A percentile compares a stretch with the other conserved stretches of the same genome.
Conservation (phyloP, 1,139 yeast species). For the Taphrina sp. region DNA sequence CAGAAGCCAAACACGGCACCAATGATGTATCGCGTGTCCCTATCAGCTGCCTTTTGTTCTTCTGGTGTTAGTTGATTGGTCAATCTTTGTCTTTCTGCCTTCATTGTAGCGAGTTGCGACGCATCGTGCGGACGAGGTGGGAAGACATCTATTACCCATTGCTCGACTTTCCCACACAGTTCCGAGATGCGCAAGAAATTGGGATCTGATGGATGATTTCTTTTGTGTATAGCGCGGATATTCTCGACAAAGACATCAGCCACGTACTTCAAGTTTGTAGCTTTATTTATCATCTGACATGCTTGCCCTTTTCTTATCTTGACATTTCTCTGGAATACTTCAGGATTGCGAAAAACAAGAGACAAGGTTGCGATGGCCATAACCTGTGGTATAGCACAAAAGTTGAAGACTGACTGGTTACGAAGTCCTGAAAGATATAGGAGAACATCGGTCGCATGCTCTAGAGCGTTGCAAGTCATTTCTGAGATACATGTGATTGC, state of each 20-base stretch:
- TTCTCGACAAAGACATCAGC: slow-evolving; percentile 71
- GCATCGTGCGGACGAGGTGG: slow-evolving; percentile 36
- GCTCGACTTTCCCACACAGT: slow-evolving; percentile 74
- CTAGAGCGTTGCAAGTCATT: slow-evolving; percentile 73
- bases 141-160: slow-evolving; percentile 39
- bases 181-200: slow-evolving; percentile 81
- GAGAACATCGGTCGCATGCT: slow-evolving; percentile 74
- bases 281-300: slow-evolving; percentile 60
- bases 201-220: slow-evolving; percentile 77
- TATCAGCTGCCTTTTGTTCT: slow-evolving; percentile 21
- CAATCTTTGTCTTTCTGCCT: slow-evolving; percentile 28
- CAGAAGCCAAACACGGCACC: slow-evolving; percentile 40
- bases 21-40: slow-evolving; percentile 37
- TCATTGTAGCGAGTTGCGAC: slow-evolving; percentile 30
- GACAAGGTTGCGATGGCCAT: slow-evolving; percentile 97
- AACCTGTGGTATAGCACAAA: slow-evolving; percentile 97
- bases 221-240: slow-evolving; percentile 71
- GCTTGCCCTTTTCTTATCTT: slow-evolving; percentile 94
- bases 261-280: slow-evolving; percentile 75
- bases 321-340: slow-evolving; percentile 66
- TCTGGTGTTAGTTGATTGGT: slow-evolving; percentile 6
- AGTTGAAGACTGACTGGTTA: slow-evolving; percentile 81
- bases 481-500: slow-evolving; percentile 62
- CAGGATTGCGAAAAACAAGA: slow-evolving; percentile 75
- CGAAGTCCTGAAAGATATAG: slow-evolving; percentile 70